Percentiles rank a stretch among this genome's conserved stretches.
These are phyloP conservation scores for Dunaliella sp. DNA, from an alignment of 139 green algal species.

Conservation along the genomic window DNA sequence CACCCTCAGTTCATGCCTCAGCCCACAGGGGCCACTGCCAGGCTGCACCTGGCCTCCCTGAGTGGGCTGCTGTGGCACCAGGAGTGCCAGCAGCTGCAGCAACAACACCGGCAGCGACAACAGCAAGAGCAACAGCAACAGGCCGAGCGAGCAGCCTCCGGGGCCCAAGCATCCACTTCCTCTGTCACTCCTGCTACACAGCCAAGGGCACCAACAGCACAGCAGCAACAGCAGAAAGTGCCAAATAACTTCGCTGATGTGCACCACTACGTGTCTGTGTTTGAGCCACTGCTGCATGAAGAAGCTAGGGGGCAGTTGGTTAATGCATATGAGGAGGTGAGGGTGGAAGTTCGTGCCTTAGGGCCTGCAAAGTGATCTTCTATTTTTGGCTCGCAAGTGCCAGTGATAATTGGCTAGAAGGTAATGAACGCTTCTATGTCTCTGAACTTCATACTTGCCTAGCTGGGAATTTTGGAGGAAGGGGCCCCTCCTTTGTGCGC, in stretches of 20 bases:
- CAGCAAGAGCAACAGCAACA: not conserved
- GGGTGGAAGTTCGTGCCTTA: too few species aligned
- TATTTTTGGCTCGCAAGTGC: too few species aligned
- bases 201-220: not conserved
- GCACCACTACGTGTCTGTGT: slow-evolving; percentile 63
- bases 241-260: slow-evolving; percentile 31
- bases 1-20: too few species aligned
- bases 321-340: slow-evolving; percentile 48
- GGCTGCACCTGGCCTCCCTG: slow-evolving; percentile 6
- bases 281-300: slow-evolving; percentile 80
- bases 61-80: slow-evolving; percentile 12
- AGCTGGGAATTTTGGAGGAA: too few species aligned
- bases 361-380: too few species aligned
- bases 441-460: too few species aligned
- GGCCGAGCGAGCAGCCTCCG: not conserved
- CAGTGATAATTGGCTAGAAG: too few species aligned
- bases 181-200: not conserved
- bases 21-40: not conserved
- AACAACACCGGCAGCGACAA: not conserved
- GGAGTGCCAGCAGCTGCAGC: slow-evolving; percentile 2
- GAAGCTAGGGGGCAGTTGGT: slow-evolving; percentile 66
- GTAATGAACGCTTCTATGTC: too few species aligned
- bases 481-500: too few species aligned
- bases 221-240: slow-evolving; percentile 8
- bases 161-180: not conserved